These are phyloP conservation scores for Saccharomycopsis babjevae DNA, from an alignment of 805 yeast species.

Conservation along the genomic window DNA sequence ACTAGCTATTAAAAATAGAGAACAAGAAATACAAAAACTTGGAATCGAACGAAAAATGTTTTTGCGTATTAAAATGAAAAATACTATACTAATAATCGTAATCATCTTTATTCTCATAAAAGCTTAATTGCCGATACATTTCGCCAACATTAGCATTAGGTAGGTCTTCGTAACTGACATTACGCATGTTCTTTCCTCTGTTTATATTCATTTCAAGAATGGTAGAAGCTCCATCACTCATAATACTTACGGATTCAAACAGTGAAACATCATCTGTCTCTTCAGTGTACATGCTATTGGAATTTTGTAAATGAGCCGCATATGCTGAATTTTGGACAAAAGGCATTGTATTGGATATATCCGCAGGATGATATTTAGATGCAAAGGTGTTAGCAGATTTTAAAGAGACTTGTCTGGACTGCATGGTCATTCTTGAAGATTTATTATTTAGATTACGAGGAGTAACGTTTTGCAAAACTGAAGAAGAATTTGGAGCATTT, in stretches of 20 bases:
- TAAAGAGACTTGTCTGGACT: not conserved
- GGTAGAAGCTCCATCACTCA: not conserved
- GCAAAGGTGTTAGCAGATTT: not conserved
- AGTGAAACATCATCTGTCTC: conserved; percentile 2
- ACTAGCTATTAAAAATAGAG: no score
- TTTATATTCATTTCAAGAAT: not conserved
- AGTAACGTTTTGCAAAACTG: not conserved
- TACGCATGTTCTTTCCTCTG: conserved; percentile 11
- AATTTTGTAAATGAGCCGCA: conserved; percentile 1
- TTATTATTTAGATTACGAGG: not conserved
- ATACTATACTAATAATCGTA: not conserved
- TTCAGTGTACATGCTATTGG: conserved; percentile 6
- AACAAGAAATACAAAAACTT: no score
- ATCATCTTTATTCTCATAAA: not conserved
- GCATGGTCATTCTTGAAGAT: not conserved
- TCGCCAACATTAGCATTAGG: conserved; percentile 7
- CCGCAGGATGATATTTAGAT: not conserved
- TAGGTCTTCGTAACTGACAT: conserved; percentile 15
- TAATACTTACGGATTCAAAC: not conserved
- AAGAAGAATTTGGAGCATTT: not conserved
- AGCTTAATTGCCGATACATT: conserved; percentile 3
- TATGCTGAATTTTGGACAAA: not conserved
- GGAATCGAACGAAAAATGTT: no score
- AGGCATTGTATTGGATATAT: not conserved
- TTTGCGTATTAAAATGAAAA: no score